Base-by-base conservation (phyloP, 345 rosid species). In the Bruguiera sexangula region DNA sequence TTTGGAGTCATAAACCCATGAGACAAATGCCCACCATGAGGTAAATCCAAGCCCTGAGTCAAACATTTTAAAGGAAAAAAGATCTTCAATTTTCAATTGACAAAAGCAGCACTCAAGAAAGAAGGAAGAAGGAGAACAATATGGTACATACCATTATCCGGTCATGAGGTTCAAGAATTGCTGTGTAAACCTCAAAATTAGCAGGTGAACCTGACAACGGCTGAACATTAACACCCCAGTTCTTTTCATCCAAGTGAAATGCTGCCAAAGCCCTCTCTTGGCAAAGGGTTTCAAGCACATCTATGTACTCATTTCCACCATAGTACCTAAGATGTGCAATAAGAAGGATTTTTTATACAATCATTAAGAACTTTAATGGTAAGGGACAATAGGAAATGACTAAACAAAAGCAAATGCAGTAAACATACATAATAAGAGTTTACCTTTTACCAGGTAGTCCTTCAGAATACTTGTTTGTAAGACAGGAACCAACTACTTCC, bases 201-300 rank as follows among this genome's bases (percentile, higher is more conserved):
- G 98, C 98, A 73, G 98, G 97, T 21, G 97, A 94, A 50, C 98
- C 96, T 63, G 98, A 94, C 76, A 94, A 82, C 13, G 97, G 97
- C 71, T 94, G 98, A 71, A 89, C 97, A 74, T 94, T 94, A 51
- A 94, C 96, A 8, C 96, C 97, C 98, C 98, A 94, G 69, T 87
- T 84, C 11, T 75, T 81, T 48, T 84, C 77, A 73, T 91, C 96
- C 60, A 94, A 73, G 58, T 80, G 88, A 85, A 89, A 94, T 30
- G 97, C 87, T 24, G 84, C 86, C 77, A 89, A 77, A 69, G 98
- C 97, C 74, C 96, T 86, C 27, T 86, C 74, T 78, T 91, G 97
- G 70, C 98, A 91, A 69, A 91, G 89, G 46, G 74, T 91, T 82
- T 94, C 98, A 72, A 91, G 90, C 81, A 87, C 88, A 83, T 94